phyloP scores from a whole-genome alignment of 768 basidiomycete genomes.

The Boletus reticuloceps region DNA sequence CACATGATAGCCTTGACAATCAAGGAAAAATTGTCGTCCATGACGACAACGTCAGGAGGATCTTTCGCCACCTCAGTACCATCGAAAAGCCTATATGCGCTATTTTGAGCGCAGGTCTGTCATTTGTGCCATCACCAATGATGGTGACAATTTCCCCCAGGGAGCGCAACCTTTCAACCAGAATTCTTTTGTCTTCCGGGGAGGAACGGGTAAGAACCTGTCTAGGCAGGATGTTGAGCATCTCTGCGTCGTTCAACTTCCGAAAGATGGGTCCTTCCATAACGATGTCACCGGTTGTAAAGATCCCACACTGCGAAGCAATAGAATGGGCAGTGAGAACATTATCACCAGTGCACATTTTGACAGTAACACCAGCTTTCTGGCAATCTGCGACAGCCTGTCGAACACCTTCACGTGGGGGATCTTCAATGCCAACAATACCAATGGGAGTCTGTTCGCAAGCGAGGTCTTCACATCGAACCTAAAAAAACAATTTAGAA shows the following conservation, averaged over 20 bases:
- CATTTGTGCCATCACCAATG: conserved; percentile 98
- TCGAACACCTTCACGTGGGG: conserved; percentile 84
- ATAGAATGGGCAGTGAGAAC: conserved; percentile 96
- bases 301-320: conserved; percentile 94
- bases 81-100: conserved; percentile 97
- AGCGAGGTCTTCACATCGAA: conserved; percentile 67
- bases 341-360: conserved; percentile 99
- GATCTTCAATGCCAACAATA: conserved; percentile 95
- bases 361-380: conserved; percentile 86
- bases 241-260: conserved; percentile 65
- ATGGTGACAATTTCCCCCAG: conserved; percentile 93
- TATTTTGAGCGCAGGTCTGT: conserved; percentile 93
- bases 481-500: conserved; percentile 37
- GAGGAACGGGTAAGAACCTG: conserved; percentile 98
- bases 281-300: conserved; percentile 88
- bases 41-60: conserved; percentile 97
- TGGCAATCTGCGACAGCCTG: conserved; percentile 87
- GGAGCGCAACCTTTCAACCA: conserved; percentile 84
- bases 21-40: conserved; percentile 96
- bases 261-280: conserved; percentile 98
- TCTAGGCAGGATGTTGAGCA: conserved; percentile 82
- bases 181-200: conserved; percentile 92
- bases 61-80: conserved; percentile 99
- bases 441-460: conserved; percentile 81
- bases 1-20: conserved; percentile 98